Conservation (phyloP, 805 yeast genomes). For the Suhomyces xylopsoci region DNA sequence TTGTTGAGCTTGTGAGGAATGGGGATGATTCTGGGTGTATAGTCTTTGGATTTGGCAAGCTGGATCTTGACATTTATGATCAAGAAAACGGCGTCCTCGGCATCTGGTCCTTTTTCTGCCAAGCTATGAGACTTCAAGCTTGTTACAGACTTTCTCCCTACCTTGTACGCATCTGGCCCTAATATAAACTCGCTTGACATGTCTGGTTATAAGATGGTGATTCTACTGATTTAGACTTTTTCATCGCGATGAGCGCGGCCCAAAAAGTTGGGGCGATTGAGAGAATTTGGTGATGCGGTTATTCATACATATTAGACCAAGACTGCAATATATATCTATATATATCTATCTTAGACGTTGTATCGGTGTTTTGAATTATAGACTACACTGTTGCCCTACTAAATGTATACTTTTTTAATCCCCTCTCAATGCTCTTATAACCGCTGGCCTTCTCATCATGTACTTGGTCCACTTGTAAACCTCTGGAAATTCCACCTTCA, state of each 20-base stretch:
- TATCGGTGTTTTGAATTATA: neutral
- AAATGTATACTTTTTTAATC: slow-evolving; percentile 28
- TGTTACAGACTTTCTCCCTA: slow-evolving; percentile 12
- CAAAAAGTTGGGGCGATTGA: neutral
- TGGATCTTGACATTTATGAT: slow-evolving; percentile 49
- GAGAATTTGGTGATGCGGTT: neutral
- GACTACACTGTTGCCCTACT: neutral
- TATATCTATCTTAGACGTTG: neutral
- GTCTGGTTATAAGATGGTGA: neutral
- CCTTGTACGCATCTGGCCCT: slow-evolving; percentile 13
- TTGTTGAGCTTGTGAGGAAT: slow-evolving; percentile 50
- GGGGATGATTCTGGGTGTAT: slow-evolving; percentile 59
- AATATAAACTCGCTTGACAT: slow-evolving; percentile 12
- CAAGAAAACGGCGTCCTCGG: slow-evolving; percentile 34
- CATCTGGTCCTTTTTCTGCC: slow-evolving; percentile 14
- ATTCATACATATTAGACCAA: neutral
- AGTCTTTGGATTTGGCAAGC: slow-evolving; percentile 43
- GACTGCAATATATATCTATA: neutral
- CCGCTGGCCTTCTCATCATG: slow-evolving; percentile 95
- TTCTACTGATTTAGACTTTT: neutral
- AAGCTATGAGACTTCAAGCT: slow-evolving; percentile 15
- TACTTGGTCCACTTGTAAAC: slow-evolving; percentile 94
- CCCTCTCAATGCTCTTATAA: slow-evolving; percentile 79
- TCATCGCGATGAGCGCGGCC: slow-evolving; percentile 1
- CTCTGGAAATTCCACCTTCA: slow-evolving; percentile 87